Evolutionary conservation across 2,329 filamentous ascomycete species (phyloP).

Genomic region (Pseudofabraea citricarpa): DNA sequence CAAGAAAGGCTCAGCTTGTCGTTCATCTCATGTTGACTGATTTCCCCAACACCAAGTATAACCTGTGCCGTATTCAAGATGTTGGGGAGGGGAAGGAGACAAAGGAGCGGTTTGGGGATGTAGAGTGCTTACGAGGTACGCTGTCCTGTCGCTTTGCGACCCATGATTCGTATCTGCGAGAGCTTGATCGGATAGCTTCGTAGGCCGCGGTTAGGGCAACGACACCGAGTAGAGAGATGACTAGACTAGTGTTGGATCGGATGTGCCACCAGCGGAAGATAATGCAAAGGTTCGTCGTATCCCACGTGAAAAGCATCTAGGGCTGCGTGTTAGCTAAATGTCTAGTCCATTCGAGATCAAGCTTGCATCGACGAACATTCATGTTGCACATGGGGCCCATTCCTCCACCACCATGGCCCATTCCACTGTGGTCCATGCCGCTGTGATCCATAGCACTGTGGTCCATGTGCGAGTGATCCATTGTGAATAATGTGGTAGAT

Average conservation of each 20-base stretch:
- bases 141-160: conserved; percentile 17
- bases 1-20: conserved; percentile 21
- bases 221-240: conserved; percentile 79
- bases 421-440: conserved; percentile 52
- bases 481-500: conserved; percentile 14
- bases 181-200: conserved; percentile 76
- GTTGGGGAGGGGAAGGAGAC: neutral
- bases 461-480: conserved; percentile 43
- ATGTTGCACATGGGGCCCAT: conserved; percentile 75
- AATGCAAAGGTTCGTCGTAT: conserved; percentile 90
- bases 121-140: conserved; percentile 23
- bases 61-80: neutral
- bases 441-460: conserved; percentile 50
- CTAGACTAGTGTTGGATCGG: conserved; percentile 64
- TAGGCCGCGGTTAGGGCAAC: conserved; percentile 85
- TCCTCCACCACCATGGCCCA: conserved; percentile 50
- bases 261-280: conserved; percentile 91
- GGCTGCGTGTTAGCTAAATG: conserved; percentile 1
- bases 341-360: neutral
- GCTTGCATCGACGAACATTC: conserved; percentile 60
- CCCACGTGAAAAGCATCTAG: conserved; percentile 98
- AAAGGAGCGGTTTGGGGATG: conserved; percentile 7
- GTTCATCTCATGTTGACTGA: too few relatives aligned
- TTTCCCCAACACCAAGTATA: conserved; percentile 1
- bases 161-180: conserved; percentile 68